These are phyloP conservation scores for Coemansia sp. DNA, from an alignment of 192 early-diverging fungal genomes.

Conservation along the genomic window DNA sequence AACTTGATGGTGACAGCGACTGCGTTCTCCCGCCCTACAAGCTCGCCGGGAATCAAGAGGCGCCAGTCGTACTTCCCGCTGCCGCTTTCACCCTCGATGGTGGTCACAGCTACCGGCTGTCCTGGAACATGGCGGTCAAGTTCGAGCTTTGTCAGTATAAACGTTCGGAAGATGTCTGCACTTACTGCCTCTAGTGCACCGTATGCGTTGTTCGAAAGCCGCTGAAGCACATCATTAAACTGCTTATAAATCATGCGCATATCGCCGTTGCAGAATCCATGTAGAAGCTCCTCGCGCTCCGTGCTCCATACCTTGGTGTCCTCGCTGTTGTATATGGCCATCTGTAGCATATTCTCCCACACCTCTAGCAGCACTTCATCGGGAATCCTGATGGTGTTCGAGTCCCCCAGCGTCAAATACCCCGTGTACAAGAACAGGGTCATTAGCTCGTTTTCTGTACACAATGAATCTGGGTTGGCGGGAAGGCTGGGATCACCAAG, in stretches of 20 bases:
- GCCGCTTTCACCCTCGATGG: background rate
- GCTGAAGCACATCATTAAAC: background rate
- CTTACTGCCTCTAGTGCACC: background rate
- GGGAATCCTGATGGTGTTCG: background rate
- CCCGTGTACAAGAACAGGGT: slow-evolving; percentile 21
- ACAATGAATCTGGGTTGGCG: background rate
- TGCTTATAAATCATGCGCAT: background rate
- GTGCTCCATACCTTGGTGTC: background rate
- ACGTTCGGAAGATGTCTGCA: background rate
- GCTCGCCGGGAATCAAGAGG: background rate
- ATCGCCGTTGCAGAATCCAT: background rate
- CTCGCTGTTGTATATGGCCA: background rate
- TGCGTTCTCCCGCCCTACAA: background rate
- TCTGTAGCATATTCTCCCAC: background rate
- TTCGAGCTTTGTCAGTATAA: background rate
- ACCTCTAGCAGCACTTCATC: slow-evolving; percentile 6
- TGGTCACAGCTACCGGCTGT: background rate
- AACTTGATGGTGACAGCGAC: background rate
- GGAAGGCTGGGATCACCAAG: background rate
- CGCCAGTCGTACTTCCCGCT: background rate
- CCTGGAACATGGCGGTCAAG: background rate
- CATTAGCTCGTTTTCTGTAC: background rate
- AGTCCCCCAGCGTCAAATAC: slow-evolving; percentile 2
- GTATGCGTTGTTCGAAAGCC: background rate
- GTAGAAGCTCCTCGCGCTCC: background rate